phyloP scores from a whole-genome alignment of 257 asterid genomes.

The Gardenia jasminoides region DNA sequence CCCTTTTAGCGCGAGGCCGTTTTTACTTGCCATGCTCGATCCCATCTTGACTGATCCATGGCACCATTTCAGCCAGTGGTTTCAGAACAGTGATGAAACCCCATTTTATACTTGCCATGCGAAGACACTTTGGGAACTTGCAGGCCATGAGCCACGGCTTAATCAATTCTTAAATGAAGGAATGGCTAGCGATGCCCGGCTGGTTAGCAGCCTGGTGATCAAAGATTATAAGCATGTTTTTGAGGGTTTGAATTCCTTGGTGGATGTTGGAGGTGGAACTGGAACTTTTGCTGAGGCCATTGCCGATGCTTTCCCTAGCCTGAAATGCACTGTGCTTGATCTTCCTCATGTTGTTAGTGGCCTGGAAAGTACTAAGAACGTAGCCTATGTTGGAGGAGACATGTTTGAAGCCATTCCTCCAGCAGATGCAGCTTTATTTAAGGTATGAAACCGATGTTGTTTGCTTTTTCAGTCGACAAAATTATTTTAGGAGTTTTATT shows the following conservation, averaged over 20 bases:
- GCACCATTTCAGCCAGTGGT: slow-evolving; percentile 19
- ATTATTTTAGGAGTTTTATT: too few relatives aligned
- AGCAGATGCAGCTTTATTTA: slow-evolving; percentile 26
- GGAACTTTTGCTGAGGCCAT: slow-evolving; percentile 3
- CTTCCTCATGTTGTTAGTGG: slow-evolving; percentile 14
- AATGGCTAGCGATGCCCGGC: slow-evolving; percentile 20
- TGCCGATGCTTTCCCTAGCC: slow-evolving; percentile 5
- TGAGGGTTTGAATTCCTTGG: slow-evolving; percentile 12
- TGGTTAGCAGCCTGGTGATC: not conserved
- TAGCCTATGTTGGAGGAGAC: slow-evolving; percentile 17
- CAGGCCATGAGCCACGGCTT: not conserved
- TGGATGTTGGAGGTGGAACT: slow-evolving; percentile 17
- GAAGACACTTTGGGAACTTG: not conserved
- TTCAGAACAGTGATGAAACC: not conserved
- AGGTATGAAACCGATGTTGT: slow-evolving; percentile 7
- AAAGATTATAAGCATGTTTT: slow-evolving; percentile 6
- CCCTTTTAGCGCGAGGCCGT: not conserved
- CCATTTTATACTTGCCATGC: slow-evolving; percentile 5
- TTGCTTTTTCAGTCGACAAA: too few relatives aligned
- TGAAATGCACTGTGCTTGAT: slow-evolving; percentile 6
- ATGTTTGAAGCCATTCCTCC: slow-evolving; percentile 29
- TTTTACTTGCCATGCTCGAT: slow-evolving; percentile 8
- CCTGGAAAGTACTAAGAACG: not conserved
- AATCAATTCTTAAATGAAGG: not conserved
- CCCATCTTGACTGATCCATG: slow-evolving; percentile 19